Percentiles rank a stretch among this genome's conserved stretches.
These are phyloP conservation scores for Peronospora belbahrii DNA, from an alignment of 352 stramenopile species.

Conservation along the genomic window DNA sequence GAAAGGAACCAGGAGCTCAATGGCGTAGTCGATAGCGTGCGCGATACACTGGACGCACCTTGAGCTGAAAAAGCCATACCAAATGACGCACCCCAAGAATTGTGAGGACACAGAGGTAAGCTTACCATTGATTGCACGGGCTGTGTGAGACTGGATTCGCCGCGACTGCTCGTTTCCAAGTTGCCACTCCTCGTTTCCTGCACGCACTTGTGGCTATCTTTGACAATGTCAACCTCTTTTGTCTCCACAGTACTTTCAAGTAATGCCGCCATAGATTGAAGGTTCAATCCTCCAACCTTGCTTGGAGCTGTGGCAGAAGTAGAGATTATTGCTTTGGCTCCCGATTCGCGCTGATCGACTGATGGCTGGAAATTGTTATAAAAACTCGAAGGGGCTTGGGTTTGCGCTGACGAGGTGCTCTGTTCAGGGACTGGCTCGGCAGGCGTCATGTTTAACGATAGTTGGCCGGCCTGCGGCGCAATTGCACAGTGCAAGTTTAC, in stretches of 20 bases:
- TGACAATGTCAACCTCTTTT: constrained; percentile 13
- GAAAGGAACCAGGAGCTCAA: constrained; percentile 66
- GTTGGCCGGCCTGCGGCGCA: background rate
- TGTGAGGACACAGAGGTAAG: constrained; percentile 6
- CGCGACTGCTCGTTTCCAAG: background rate
- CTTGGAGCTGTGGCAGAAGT: background rate
- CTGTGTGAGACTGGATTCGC: background rate
- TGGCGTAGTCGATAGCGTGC: constrained; percentile 26
- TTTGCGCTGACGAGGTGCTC: background rate
- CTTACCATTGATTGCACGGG: background rate
- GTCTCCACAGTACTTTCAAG: background rate
- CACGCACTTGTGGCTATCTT: constrained; percentile 28
- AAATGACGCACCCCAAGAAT: constrained; percentile 48
- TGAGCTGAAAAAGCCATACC: constrained; percentile 16
- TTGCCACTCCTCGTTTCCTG: constrained; percentile 22
- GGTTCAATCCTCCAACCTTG: background rate
- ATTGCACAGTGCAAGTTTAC: background rate
- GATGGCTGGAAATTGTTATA: background rate
- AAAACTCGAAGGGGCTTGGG: background rate
- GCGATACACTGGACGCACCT: background rate
- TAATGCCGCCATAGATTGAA: background rate
- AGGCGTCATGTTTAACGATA: background rate
- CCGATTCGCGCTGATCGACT: background rate
- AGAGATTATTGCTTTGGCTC: background rate
- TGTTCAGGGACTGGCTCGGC: background rate